These are phyloP conservation scores for Crithidia fasciculata DNA, from an alignment of 208 protist species.

Conservation along the genomic window DNA sequence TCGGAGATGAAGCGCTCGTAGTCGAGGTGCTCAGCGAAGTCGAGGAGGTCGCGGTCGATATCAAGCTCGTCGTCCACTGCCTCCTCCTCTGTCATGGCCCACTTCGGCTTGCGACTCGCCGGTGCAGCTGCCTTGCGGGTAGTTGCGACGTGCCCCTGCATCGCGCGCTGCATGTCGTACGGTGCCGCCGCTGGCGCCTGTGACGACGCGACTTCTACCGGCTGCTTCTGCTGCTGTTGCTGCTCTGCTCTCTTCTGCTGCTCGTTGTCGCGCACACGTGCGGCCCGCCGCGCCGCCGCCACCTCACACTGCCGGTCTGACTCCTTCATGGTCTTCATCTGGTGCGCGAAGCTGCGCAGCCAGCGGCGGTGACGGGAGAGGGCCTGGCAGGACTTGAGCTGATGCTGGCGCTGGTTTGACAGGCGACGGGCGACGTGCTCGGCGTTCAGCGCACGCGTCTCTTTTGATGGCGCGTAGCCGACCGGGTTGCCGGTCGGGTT, in stretches of 20 bases:
- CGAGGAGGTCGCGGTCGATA: conserved; percentile 69
- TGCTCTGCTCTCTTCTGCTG: conserved; percentile 26
- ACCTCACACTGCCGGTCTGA: conserved; percentile 71
- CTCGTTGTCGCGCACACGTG: conserved; percentile 43
- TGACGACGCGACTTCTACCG: not conserved
- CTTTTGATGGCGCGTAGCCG: conserved; percentile 71
- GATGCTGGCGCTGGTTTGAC: conserved; percentile 60
- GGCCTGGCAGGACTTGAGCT: conserved; percentile 53
- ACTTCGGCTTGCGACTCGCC: conserved; percentile 79
- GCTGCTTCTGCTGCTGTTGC: conserved; percentile 17
- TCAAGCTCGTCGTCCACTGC: conserved; percentile 85
- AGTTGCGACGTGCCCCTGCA: conserved; percentile 23
- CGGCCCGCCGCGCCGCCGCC: conserved; percentile 59
- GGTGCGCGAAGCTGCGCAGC: conserved; percentile 80
- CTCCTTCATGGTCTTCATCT: conserved; percentile 85
- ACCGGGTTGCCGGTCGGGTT: conserved; percentile 56
- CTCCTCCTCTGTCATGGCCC: conserved; percentile 93
- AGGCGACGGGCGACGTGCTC: conserved; percentile 45
- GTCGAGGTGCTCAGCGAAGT: conserved; percentile 89
- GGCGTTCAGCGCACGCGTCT: conserved; percentile 52
- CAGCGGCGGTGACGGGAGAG: conserved; percentile 82
- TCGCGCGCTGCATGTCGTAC: conserved; percentile 43
- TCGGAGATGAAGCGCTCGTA: conserved; percentile 92
- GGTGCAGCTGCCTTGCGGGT: conserved; percentile 12
- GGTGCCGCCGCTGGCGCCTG: conserved; percentile 18